Percentiles rank a stretch among this genome's conserved stretches.
phyloP scores from a whole-genome alignment of 2,329 filamentous ascomycete species.

The Ascochyta lentis region DNA sequence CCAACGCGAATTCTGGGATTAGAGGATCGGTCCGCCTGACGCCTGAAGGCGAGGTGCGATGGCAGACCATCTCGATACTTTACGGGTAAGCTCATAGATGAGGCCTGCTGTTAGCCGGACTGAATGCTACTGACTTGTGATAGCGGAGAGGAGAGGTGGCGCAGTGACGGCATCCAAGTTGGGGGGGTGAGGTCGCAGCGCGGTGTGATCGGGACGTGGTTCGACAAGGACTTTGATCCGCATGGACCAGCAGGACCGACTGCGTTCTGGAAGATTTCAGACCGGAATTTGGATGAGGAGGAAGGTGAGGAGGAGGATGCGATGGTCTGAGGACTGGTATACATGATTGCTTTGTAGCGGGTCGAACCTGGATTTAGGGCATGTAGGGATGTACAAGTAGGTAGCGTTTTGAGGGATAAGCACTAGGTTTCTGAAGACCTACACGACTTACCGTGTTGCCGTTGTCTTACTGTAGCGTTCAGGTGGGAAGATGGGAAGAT shows the following conservation, averaged over 20 bases:
- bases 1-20: constrained; percentile 71
- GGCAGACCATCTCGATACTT: constrained; percentile 73
- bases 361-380: neutral
- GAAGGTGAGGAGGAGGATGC: constrained; percentile 19
- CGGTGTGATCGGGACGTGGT: constrained; percentile 78
- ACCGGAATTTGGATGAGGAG: constrained; percentile 38
- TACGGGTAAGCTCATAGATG: constrained; percentile 49
- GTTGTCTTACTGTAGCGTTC: too few relatives aligned
- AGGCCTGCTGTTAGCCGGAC: neutral
- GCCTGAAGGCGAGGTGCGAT: constrained; percentile 73
- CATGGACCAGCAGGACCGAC: constrained; percentile 77
- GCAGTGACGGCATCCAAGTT: constrained; percentile 77
- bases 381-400: neutral
- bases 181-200: constrained; percentile 70
- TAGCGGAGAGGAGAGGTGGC: constrained; percentile 73
- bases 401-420: too few relatives aligned
- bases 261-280: constrained; percentile 77
- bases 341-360: neutral
- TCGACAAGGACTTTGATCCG: constrained; percentile 72
- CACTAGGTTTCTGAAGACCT: too few relatives aligned
- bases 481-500: too few relatives aligned
- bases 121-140: constrained; percentile 39
- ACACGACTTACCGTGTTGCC: too few relatives aligned
- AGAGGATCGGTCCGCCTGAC: constrained; percentile 71
- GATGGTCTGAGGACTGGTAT: neutral